Evolutionary conservation across 768 basidiomycete species (phyloP).

Genomic region (Tricholoma matsutake): DNA sequence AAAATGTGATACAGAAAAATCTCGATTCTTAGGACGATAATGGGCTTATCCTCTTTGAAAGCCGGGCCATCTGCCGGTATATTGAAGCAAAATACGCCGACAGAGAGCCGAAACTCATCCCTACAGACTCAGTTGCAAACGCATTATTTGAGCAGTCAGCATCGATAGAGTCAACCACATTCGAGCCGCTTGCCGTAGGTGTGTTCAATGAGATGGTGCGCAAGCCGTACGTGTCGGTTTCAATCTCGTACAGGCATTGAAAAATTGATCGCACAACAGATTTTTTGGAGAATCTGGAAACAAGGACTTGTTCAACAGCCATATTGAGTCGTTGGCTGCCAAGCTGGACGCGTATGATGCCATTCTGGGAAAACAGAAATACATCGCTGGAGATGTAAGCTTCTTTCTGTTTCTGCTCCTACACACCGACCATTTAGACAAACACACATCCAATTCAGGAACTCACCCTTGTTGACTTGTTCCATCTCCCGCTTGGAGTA

Average conservation of each 20-base stretch:
- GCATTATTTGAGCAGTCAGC: neutral
- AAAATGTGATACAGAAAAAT: neutral
- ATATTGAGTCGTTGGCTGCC: slow-evolving; percentile 27
- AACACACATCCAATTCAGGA: neutral
- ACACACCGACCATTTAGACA: neutral
- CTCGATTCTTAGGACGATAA: slow-evolving; percentile 39
- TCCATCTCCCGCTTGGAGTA: neutral
- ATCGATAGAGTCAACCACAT: neutral
- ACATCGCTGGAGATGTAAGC: slow-evolving; percentile 52
- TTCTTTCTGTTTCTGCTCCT: neutral
- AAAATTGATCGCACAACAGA: too few relatives aligned
- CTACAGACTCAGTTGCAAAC: neutral
- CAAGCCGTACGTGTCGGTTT: neutral
- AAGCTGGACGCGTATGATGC: slow-evolving; percentile 54
- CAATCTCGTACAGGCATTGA: neutral
- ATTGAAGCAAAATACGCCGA: slow-evolving; percentile 44
- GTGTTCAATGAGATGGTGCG: neutral
- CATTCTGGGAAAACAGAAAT: slow-evolving; percentile 50
- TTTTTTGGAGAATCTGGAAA: neutral
- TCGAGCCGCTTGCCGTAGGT: neutral
- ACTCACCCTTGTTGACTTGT: neutral
- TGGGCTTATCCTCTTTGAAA: slow-evolving; percentile 60
- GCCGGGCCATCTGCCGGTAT: slow-evolving; percentile 60
- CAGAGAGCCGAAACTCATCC: neutral
- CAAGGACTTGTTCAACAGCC: slow-evolving; percentile 7